A percentile compares a stretch with the other conserved stretches of the same genome.
These are phyloP conservation scores for Madurella mycetomatis DNA, from an alignment of 2,329 filamentous ascomycete genomes.

Conservation along the genomic window DNA sequence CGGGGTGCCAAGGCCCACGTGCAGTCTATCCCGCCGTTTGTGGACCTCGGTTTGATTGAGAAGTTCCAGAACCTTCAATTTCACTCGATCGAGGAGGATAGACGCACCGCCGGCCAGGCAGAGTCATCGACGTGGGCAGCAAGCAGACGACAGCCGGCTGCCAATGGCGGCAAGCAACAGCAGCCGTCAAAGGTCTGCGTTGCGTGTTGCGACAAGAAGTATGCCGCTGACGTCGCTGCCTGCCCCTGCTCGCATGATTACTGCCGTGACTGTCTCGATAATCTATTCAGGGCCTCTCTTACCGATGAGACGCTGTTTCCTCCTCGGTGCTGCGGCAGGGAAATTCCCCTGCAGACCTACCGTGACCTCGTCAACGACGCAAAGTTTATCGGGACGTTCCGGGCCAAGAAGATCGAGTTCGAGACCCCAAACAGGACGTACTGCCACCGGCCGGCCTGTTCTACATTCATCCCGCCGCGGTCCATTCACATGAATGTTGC, in stretches of 20 bases:
- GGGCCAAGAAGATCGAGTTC: conserved; percentile 45
- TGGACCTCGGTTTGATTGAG: background rate
- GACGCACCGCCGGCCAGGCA: background rate
- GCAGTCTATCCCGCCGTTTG: background rate
- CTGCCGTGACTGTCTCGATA: conserved; percentile 44
- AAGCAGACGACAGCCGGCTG: background rate
- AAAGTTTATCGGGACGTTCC: conserved; percentile 35
- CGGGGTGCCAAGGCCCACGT: background rate
- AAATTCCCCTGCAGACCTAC: conserved; percentile 36
- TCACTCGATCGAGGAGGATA: background rate
- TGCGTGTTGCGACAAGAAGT: conserved; percentile 2
- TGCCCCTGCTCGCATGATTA: conserved; percentile 45
- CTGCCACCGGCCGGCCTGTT: conserved; percentile 43
- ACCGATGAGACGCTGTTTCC: conserved; percentile 51
- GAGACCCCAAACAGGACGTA: conserved; percentile 46
- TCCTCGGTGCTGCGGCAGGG: conserved; percentile 46
- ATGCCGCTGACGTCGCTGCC: background rate
- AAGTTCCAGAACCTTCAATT: conserved; percentile 7
- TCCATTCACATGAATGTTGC: conserved; percentile 34
- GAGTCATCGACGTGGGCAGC: conserved; percentile 20
- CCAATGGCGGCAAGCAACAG: background rate
- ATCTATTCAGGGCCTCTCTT: conserved; percentile 41
- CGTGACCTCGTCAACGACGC: conserved; percentile 33
- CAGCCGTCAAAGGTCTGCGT: conserved; percentile 7
- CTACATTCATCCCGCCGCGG: conserved; percentile 40